A percentile compares a stretch with the other conserved stretches of the same genome.
phyloP scores from a whole-genome alignment of 2,329 filamentous ascomycete genomes.

The Phoma sp. region DNA sequence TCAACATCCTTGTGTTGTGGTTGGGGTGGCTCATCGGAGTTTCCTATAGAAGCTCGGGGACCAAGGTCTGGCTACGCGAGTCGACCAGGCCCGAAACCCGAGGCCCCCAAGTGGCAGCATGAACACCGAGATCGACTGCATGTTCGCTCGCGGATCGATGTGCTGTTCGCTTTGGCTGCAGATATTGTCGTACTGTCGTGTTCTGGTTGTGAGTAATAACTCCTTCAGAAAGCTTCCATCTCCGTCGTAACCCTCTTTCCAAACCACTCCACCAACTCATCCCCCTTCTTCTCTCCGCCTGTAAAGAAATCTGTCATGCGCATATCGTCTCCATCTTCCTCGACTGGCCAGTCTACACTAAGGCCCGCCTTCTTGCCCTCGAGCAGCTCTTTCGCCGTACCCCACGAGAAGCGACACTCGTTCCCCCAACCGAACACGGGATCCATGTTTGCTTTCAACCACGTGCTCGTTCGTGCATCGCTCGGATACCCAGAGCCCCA shows the following conservation, averaged over 20 bases:
- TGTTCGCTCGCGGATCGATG: not conserved
- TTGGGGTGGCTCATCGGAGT: conserved; percentile 18
- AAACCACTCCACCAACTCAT: conserved; percentile 83
- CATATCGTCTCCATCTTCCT: conserved; percentile 70
- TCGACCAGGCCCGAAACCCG: conserved; percentile 17
- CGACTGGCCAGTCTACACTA: conserved; percentile 85
- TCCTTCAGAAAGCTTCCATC: conserved; percentile 71
- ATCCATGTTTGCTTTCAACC: conserved; percentile 88
- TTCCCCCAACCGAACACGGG: conserved; percentile 93
- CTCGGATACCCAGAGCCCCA: conserved; percentile 97
- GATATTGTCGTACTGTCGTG: not conserved
- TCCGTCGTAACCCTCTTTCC: conserved; percentile 73
- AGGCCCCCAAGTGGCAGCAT: not conserved
- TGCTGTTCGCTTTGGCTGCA: not conserved
- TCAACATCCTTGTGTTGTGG: not conserved
- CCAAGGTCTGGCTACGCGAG: conserved; percentile 11
- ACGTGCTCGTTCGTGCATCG: conserved; percentile 78
- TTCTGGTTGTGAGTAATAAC: not conserved
- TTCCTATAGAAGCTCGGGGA: conserved; percentile 4
- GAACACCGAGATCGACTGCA: conserved; percentile 7
- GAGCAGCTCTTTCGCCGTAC: conserved; percentile 90
- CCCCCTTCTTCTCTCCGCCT: conserved; percentile 54
- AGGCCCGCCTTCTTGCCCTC: conserved; percentile 73
- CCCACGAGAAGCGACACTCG: conserved; percentile 95
- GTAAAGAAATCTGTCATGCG: conserved; percentile 80